Percentiles rank a stretch among this genome's conserved stretches.
Evolutionary conservation across 2,329 filamentous ascomycete species (phyloP).

Genomic region (Xylariaceae sp.): DNA sequence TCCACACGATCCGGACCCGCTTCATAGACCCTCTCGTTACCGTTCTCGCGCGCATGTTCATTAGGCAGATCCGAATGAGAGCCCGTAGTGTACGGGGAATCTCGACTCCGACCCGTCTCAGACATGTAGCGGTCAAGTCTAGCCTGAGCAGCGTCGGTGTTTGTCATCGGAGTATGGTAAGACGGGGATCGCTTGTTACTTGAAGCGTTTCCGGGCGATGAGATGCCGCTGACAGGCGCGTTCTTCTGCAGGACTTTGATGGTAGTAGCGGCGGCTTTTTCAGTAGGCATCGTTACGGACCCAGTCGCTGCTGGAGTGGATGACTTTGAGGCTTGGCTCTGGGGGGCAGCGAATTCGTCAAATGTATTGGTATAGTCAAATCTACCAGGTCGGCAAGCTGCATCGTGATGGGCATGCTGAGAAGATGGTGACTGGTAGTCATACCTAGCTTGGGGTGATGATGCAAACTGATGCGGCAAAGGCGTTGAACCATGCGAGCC

Average conservation of each 20-base stretch:
- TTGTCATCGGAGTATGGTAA: slow-evolving; percentile 41
- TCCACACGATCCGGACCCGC: slow-evolving; percentile 61
- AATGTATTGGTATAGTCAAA: slow-evolving; percentile 37
- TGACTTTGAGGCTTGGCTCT: slow-evolving; percentile 39
- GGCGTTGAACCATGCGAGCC: slow-evolving; percentile 27
- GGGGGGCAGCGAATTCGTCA: slow-evolving; percentile 42
- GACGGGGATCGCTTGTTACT: slow-evolving; percentile 24
- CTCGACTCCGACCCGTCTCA: slow-evolving; percentile 20
- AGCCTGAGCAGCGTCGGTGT: slow-evolving; percentile 38
- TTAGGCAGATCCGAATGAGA: slow-evolving; percentile 14
- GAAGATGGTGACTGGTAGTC: slow-evolving; percentile 29
- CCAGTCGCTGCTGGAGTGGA: slow-evolving; percentile 31
- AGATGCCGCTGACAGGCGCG: slow-evolving; percentile 33
- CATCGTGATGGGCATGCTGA: slow-evolving; percentile 27
- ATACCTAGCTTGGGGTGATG: slow-evolving; percentile 27
- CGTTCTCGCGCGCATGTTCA: slow-evolving; percentile 24
- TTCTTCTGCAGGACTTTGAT: slow-evolving; percentile 53
- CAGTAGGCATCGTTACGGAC: slow-evolving; percentile 27
- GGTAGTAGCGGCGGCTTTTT: slow-evolving; percentile 32
- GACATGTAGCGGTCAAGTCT: slow-evolving; percentile 31
- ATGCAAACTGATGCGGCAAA: slow-evolving; percentile 25
- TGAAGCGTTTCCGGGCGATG: slow-evolving; percentile 28
- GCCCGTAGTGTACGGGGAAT: slow-evolving; percentile 9
- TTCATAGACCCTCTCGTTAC: slow-evolving; percentile 64
- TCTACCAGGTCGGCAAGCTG: slow-evolving; percentile 26